phyloP scores from a whole-genome alignment of 2,329 filamentous ascomycete genomes.

The Neobulgaria alba region DNA sequence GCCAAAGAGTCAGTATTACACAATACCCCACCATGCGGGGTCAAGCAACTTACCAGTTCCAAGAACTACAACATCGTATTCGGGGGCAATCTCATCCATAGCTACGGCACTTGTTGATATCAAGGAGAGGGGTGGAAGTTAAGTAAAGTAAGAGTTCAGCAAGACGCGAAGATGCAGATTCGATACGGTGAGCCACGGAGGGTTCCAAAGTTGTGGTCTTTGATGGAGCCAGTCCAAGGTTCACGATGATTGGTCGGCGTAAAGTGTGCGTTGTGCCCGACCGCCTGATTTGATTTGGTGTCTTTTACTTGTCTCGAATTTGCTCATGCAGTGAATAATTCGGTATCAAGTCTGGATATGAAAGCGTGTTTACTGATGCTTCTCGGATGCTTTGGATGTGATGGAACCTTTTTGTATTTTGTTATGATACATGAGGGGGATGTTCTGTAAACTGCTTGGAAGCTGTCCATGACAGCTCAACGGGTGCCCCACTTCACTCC shows the following conservation, averaged over 20 bases:
- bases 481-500: neutral
- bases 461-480: too few relatives aligned
- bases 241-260: constrained; percentile 24
- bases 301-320: constrained; percentile 21
- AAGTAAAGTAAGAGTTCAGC: constrained; percentile 5
- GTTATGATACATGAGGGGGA: constrained; percentile 11
- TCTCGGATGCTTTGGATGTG: too few relatives aligned
- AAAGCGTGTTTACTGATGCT: too few relatives aligned
- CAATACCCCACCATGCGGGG: constrained; percentile 31
- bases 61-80: constrained; percentile 98
- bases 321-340: constrained; percentile 3
- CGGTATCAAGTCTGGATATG: neutral
- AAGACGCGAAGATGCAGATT: constrained; percentile 5
- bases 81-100: constrained; percentile 97
- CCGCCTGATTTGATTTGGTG: too few relatives aligned
- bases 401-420: too few relatives aligned
- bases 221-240: constrained; percentile 7
- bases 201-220: constrained; percentile 12
- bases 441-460: too few relatives aligned
- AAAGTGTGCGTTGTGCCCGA: constrained; percentile 16
- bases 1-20: constrained; percentile 19
- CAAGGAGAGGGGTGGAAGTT: too few relatives aligned
- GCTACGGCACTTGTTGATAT: too few relatives aligned
- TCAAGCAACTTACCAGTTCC: constrained; percentile 68
- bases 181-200: constrained; percentile 11